These are phyloP conservation scores for Drosera capensis DNA, from an alignment of 148 eudicot species.

Conservation along the genomic window DNA sequence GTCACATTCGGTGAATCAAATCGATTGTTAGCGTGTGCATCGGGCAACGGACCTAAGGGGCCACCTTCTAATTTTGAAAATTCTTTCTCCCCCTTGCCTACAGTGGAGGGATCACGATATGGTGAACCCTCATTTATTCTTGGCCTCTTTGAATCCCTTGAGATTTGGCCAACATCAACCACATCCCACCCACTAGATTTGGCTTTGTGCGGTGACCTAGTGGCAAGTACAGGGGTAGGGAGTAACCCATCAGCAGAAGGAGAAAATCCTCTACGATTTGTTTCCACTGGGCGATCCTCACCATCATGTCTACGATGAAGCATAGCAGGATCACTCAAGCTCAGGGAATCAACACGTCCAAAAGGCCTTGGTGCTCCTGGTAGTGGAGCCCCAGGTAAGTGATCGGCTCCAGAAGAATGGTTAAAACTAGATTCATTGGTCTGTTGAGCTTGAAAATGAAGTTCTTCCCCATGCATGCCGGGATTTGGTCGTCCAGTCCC, in stretches of 20 bases:
- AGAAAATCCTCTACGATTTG: slow-evolving; percentile 47
- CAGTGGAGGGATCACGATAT: slow-evolving; percentile 15
- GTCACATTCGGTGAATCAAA: slow-evolving; percentile 12
- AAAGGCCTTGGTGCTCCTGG: slow-evolving; percentile 35
- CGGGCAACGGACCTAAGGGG: slow-evolving; percentile 16
- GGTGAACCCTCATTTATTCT: slow-evolving; percentile 34
- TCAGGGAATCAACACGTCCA: slow-evolving; percentile 39
- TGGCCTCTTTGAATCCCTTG: slow-evolving; percentile 65
- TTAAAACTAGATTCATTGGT: slow-evolving; percentile 28
- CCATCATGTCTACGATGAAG: slow-evolving; percentile 25
- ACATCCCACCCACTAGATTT: slow-evolving; percentile 61
- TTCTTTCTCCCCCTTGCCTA: slow-evolving; percentile 19
- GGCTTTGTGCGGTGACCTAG: slow-evolving; percentile 19
- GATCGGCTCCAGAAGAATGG: slow-evolving; percentile 17
- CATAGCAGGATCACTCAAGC: slow-evolving; percentile 25
- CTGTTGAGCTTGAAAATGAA: slow-evolving; percentile 26
- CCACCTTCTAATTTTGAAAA: slow-evolving; percentile 23
- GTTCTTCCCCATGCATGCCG: slow-evolving; percentile 24
- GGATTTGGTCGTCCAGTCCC: slow-evolving; percentile 43
- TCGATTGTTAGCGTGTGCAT: slow-evolving; percentile 13
- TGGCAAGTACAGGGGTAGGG: slow-evolving; percentile 30
- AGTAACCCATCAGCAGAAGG: slow-evolving; percentile 40
- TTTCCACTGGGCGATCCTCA: slow-evolving; percentile 22
- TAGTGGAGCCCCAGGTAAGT: slow-evolving; percentile 24
- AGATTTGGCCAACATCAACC: slow-evolving; percentile 45